Evolutionary conservation across 2,329 filamentous ascomycete species (phyloP).

Genomic region (Trematosphaeria pertusa): DNA sequence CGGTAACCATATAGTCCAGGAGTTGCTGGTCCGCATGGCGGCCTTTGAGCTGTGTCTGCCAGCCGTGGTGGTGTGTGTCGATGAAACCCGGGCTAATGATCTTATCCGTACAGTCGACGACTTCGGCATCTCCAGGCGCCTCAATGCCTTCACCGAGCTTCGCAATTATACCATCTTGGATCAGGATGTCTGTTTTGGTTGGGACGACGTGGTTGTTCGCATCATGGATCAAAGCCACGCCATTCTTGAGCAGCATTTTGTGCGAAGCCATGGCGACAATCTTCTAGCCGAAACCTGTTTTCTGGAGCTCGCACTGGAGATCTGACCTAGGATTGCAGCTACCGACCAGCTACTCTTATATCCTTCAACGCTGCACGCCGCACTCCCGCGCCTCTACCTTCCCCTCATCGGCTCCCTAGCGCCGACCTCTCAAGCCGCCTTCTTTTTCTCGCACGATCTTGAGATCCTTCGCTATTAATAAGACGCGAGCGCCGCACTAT

Average conservation of each 20-base stretch:
- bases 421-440: too few relatives aligned
- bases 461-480: too few relatives aligned
- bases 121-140: conserved; percentile 40
- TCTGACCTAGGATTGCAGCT: too few relatives aligned
- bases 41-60: conserved; percentile 65
- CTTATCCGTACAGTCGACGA: conserved; percentile 59
- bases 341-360: too few relatives aligned
- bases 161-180: conserved; percentile 43
- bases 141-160: conserved; percentile 39
- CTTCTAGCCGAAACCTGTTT: too few relatives aligned
- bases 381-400: too few relatives aligned
- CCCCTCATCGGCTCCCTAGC: too few relatives aligned
- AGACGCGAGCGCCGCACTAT: too few relatives aligned
- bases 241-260: conserved; percentile 44
- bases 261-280: conserved; percentile 5
- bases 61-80: conserved; percentile 59
- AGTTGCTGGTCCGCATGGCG: conserved; percentile 58
- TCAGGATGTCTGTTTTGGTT: conserved; percentile 39
- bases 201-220: conserved; percentile 41
- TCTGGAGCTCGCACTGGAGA: too few relatives aligned
- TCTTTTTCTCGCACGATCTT: too few relatives aligned
- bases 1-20: conserved; percentile 52
- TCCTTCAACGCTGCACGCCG: too few relatives aligned
- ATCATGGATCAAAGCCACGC: conserved; percentile 47
- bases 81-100: conserved; percentile 65